Percentiles rank a stretch among this genome's conserved stretches.
phyloP scores from a whole-genome alignment of 345 rosid species.

The Eucalyptus urophylla region DNA sequence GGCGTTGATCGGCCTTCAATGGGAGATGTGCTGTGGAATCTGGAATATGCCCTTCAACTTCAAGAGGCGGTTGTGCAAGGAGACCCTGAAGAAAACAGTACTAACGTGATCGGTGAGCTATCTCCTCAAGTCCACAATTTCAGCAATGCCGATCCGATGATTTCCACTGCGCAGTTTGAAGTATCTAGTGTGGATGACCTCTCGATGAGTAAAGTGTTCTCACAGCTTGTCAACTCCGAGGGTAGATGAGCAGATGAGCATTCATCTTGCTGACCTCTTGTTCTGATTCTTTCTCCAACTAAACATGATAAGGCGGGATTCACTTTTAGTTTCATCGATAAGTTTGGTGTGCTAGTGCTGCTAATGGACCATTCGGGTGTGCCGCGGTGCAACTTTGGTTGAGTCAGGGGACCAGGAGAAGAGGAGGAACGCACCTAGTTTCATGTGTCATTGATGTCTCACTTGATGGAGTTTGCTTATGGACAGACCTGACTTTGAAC shows the following conservation, averaged over 20 bases:
- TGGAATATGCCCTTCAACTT: slow-evolving; percentile 80
- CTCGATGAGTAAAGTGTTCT: slow-evolving; percentile 77
- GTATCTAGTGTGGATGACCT: slow-evolving; percentile 30
- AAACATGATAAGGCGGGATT: background rate
- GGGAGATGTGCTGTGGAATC: slow-evolving; percentile 92
- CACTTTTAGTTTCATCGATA: background rate
- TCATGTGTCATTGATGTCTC: background rate
- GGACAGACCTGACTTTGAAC: background rate
- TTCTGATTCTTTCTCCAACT: background rate
- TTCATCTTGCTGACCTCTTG: background rate
- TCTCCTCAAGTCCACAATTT: slow-evolving; percentile 40
- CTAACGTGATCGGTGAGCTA: slow-evolving; percentile 60
- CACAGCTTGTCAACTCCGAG: slow-evolving; percentile 75
- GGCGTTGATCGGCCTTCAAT: slow-evolving; percentile 82
- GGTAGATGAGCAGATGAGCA: slow-evolving; percentile 46
- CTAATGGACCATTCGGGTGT: background rate
- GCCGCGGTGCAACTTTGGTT: background rate
- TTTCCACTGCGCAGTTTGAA: slow-evolving; percentile 21
- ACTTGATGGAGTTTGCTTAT: background rate
- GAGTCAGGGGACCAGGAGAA: background rate
- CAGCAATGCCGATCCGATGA: slow-evolving; percentile 21
- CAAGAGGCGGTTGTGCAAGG: slow-evolving; percentile 50
- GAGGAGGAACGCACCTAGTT: background rate
- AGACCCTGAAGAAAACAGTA: slow-evolving; percentile 61
- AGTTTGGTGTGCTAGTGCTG: background rate